Percentiles rank a stretch among this genome's conserved stretches.
phyloP scores from a whole-genome alignment of 164 flowering plant species.

The Nymphaea colorata region DNA sequence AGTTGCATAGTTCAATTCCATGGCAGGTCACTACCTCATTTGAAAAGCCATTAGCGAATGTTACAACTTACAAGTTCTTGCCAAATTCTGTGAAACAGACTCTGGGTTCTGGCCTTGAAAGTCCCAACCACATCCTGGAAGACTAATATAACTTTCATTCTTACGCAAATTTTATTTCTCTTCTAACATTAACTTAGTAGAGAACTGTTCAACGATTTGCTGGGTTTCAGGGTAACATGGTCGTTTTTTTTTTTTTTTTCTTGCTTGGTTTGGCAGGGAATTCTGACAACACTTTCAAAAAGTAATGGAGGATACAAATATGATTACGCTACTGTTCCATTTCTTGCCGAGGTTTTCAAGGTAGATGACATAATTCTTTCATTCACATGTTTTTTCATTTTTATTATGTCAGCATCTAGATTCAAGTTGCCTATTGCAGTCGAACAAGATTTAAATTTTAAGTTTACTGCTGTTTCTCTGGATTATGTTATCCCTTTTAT shows the following conservation, averaged over 20 bases:
- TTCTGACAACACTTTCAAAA: conserved; percentile 79
- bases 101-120: too few species aligned
- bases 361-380: conserved; percentile 16
- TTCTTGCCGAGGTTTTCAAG: conserved; percentile 95
- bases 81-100: too few species aligned
- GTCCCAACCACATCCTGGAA: too few species aligned
- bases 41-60: too few species aligned
- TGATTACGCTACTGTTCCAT: conserved; percentile 92
- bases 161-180: too few species aligned
- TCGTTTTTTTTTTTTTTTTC: background rate
- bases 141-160: too few species aligned
- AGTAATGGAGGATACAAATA: conserved; percentile 70
- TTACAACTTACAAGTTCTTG: too few species aligned
- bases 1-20: too few species aligned
- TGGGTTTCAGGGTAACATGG: background rate
- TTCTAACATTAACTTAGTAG: too few species aligned
- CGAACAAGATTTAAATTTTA: background rate
- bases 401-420: too few species aligned
- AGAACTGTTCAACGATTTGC: too few species aligned
- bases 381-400: background rate
- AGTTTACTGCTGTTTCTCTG: background rate
- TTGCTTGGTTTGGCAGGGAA: conserved; percentile 46
- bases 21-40: too few species aligned
- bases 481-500: background rate
- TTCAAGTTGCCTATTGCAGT: background rate